Percentiles rank a stretch among this genome's conserved stretches.
These are phyloP conservation scores for Echeveria elegans DNA, from an alignment of 164 flowering plant species.

Conservation along the genomic window DNA sequence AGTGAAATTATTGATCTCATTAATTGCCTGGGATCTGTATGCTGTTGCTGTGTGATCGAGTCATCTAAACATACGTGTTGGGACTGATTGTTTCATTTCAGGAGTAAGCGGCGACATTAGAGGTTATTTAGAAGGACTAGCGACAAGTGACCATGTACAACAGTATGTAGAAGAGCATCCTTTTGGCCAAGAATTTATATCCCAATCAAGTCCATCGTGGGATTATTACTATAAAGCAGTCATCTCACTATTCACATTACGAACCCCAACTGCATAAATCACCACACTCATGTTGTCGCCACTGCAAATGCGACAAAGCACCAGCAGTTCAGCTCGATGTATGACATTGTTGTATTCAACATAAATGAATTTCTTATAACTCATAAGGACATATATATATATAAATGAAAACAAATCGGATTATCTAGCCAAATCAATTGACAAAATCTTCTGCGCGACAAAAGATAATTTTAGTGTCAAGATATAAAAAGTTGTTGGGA, in stretches of 20 bases:
- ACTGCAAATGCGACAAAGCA: too few species aligned
- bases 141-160: constrained; percentile 41
- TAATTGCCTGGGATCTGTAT: too few species aligned
- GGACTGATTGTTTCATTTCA: constrained; percentile 15
- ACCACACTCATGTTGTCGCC: background rate
- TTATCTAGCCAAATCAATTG: too few species aligned
- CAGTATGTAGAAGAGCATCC: constrained; percentile 50
- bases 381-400: too few species aligned
- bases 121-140: constrained; percentile 52
- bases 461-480: too few species aligned
- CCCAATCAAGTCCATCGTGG: constrained; percentile 34
- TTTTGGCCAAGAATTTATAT: constrained; percentile 33
- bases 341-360: too few species aligned
- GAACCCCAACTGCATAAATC: background rate
- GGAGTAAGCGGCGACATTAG: constrained; percentile 73
- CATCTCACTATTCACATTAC: constrained; percentile 6
- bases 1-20: too few species aligned
- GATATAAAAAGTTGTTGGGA: too few species aligned
- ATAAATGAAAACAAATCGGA: too few species aligned
- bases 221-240: constrained; percentile 35
- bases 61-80: background rate
- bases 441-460: too few species aligned
- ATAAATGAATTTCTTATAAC: too few species aligned
- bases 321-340: too few species aligned
- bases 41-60: background rate